Conservation (phyloP, 2,329 filamentous ascomycete genomes). For the Phyllosticta citrichinensis region DNA sequence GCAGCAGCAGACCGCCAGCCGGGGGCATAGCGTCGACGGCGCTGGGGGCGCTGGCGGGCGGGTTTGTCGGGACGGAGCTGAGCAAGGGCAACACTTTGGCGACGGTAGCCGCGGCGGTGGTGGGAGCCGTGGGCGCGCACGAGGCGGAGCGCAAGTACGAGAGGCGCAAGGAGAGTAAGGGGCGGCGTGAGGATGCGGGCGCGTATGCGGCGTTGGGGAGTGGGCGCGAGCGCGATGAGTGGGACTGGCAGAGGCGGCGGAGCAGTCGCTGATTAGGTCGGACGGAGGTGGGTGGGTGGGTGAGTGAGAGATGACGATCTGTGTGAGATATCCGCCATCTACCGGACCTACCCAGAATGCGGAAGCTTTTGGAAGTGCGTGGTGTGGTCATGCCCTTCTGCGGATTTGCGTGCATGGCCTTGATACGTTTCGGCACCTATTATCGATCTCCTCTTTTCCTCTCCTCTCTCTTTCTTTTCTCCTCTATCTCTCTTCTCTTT, state of each 20-base stretch:
- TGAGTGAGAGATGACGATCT: neutral
- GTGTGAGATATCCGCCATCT: neutral
- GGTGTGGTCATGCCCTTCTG: no score
- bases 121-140: conserved; percentile 24
- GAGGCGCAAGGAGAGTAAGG: conserved; percentile 9
- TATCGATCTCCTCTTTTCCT: no score
- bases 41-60: conserved; percentile 25
- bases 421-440: no score
- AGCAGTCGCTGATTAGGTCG: neutral
- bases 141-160: conserved; percentile 21
- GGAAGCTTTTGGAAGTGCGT: no score
- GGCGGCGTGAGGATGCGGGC: neutral
- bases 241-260: neutral
- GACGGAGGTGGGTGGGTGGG: no score
- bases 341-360: no score
- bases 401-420: no score
- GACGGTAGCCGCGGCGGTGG: conserved; percentile 25
- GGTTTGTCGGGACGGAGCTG: conserved; percentile 21
- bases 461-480: no score
- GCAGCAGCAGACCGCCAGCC: neutral
- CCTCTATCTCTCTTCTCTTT: no score
- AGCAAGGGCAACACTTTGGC: conserved; percentile 19
- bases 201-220: neutral
- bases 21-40: conserved; percentile 13
- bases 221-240: neutral